phyloP scores from a whole-genome alignment of 2,329 filamentous ascomycete genomes.

The Hypocreales sp. region DNA sequence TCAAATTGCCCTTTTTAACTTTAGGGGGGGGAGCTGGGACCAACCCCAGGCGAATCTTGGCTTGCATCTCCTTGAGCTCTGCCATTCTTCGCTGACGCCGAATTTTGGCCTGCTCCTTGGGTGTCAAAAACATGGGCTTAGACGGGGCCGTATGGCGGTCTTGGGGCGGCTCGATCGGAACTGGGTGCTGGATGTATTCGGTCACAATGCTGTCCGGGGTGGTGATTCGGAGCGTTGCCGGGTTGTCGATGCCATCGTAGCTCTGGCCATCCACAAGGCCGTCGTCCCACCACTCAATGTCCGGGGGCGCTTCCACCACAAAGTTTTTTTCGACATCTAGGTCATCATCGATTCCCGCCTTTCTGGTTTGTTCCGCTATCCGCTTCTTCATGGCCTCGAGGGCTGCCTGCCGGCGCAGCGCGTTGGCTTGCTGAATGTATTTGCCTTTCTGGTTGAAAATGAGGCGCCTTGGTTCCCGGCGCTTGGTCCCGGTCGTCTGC shows the following conservation, averaged over 20 bases:
- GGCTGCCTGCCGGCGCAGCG: slow-evolving; percentile 70
- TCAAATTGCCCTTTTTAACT: slow-evolving; percentile 93
- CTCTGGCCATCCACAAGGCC: slow-evolving; percentile 59
- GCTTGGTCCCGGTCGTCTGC: slow-evolving; percentile 40
- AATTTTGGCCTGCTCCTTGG: slow-evolving; percentile 81
- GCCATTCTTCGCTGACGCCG: slow-evolving; percentile 82
- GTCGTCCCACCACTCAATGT: slow-evolving; percentile 97
- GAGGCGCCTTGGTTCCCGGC: slow-evolving; percentile 58
- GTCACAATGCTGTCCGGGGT: slow-evolving; percentile 78
- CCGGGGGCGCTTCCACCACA: slow-evolving; percentile 67
- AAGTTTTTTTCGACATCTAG: slow-evolving; percentile 81
- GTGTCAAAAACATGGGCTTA: slow-evolving; percentile 86
- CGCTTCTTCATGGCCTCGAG: slow-evolving; percentile 90
- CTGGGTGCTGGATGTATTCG: slow-evolving; percentile 81
- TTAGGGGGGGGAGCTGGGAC: slow-evolving; percentile 86
- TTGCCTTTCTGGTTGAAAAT: slow-evolving; percentile 93
- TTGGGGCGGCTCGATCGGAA: slow-evolving; percentile 80
- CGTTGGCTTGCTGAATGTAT: slow-evolving; percentile 89
- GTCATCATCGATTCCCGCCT: slow-evolving; percentile 88
- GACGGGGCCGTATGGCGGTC: slow-evolving; percentile 64
- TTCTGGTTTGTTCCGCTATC: slow-evolving; percentile 74
- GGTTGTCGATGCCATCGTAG: slow-evolving; percentile 56
- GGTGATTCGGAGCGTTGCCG: slow-evolving; percentile 54
- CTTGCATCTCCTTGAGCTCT: slow-evolving; percentile 88
- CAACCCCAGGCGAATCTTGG: slow-evolving; percentile 83